Percentiles rank a stretch among this genome's conserved stretches.
These are phyloP conservation scores for Picochlorum sp. DNA, from an alignment of 139 green algal species.

Conservation along the genomic window DNA sequence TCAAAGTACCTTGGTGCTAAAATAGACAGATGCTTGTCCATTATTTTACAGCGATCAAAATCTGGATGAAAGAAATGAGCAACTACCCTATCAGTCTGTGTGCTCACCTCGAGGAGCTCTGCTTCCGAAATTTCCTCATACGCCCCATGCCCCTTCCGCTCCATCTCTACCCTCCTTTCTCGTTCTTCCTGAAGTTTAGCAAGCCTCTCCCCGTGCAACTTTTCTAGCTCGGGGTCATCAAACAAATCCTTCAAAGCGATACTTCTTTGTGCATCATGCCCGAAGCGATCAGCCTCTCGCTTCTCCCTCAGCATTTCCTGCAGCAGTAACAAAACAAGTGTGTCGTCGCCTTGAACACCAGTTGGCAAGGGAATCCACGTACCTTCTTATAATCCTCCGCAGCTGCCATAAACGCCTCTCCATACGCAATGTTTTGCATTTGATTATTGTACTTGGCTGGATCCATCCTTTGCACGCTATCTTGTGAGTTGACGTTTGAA, in stretches of 20 bases:
- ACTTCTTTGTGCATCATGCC: constrained; percentile 18
- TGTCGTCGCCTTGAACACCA: background rate
- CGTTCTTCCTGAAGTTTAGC: constrained; percentile 61
- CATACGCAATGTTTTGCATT: constrained; percentile 75
- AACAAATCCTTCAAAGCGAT: constrained; percentile 74
- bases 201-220: constrained; percentile 59
- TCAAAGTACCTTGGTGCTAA: constrained; percentile 73
- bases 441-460: constrained; percentile 26
- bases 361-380: background rate
- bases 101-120: constrained; percentile 89
- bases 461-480: constrained; percentile 5
- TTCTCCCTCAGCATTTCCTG: constrained; percentile 36
- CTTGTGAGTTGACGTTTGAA: no score
- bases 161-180: constrained; percentile 66
- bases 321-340: background rate
- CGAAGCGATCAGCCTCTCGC: constrained; percentile 11
- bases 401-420: constrained; percentile 71
- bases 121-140: constrained; percentile 69
- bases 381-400: constrained; percentile 76
- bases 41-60: constrained; percentile 93
- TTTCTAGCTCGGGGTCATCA: constrained; percentile 56
- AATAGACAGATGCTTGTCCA: constrained; percentile 82
- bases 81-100: constrained; percentile 65
- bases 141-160: constrained; percentile 69
- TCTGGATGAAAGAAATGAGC: constrained; percentile 92